Conservation (phyloP, 441 rosid species). For the Aquilaria agallochum region DNA sequence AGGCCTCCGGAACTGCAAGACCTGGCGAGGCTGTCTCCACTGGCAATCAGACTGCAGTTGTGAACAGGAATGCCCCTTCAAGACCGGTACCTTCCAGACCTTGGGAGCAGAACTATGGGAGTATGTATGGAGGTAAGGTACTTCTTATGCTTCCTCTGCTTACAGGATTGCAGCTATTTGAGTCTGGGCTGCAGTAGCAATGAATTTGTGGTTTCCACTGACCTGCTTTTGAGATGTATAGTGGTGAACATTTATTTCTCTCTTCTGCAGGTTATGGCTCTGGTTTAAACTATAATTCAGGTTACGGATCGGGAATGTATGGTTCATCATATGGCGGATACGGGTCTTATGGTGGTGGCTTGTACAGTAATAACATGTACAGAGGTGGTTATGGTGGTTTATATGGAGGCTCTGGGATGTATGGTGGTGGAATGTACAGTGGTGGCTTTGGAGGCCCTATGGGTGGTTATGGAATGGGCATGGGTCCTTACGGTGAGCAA, state of each 20-base stretch:
- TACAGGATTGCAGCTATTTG: too few species aligned
- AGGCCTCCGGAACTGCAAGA: conserved; percentile 90
- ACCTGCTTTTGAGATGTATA: background rate
- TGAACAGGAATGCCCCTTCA: conserved; percentile 39
- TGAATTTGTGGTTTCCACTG: too few species aligned
- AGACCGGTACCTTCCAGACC: conserved; percentile 89
- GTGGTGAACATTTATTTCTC: conserved; percentile 2
- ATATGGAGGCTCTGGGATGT: conserved; percentile 56
- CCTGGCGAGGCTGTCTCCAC: conserved; percentile 79
- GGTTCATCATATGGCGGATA: conserved; percentile 65
- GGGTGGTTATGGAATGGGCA: conserved; percentile 94
- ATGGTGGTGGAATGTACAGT: conserved; percentile 61
- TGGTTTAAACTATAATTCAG: conserved; percentile 56
- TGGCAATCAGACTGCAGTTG: conserved; percentile 37
- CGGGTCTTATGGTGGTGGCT: conserved; percentile 67
- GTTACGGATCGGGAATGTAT: conserved; percentile 63
- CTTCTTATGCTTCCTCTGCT: background rate
- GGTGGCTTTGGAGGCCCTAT: conserved; percentile 65
- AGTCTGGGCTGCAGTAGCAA: background rate
- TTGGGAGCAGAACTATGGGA: conserved; percentile 76
- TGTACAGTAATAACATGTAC: conserved; percentile 64
- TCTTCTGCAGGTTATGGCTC: conserved; percentile 58
- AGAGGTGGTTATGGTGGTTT: conserved; percentile 80
- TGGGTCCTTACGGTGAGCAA: conserved; percentile 80
- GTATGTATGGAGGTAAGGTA: conserved; percentile 48